Conservation (phyloP, 129 eudicot genomes). For the Escallonia herrerae region DNA sequence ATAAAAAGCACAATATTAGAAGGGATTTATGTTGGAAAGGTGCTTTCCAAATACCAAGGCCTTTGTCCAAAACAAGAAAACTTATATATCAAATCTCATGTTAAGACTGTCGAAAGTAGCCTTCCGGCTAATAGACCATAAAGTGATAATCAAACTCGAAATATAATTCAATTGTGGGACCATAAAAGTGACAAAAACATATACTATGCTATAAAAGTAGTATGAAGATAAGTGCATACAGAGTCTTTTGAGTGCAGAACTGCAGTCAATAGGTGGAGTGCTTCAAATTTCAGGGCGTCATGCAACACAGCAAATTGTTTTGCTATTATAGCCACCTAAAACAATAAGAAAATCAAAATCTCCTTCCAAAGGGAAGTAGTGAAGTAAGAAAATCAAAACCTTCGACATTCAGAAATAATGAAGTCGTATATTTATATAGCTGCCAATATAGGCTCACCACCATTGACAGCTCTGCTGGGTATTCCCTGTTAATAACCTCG, state of each 20-base stretch:
- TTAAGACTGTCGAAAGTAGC: not conserved
- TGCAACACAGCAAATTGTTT: slow-evolving; percentile 70
- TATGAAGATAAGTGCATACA: slow-evolving; percentile 31
- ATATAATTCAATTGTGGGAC: not conserved
- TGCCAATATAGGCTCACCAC: slow-evolving; percentile 36
- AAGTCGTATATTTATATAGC: not conserved
- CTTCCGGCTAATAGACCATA: slow-evolving; percentile 1
- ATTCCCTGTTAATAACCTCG: slow-evolving; percentile 38
- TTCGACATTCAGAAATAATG: not conserved
- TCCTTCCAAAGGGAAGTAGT: not conserved
- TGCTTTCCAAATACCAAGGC: too few species aligned
- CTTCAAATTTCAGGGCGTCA: slow-evolving; percentile 73
- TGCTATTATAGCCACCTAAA: slow-evolving; percentile 56
- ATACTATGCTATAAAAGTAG: not conserved
- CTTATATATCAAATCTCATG: too few species aligned
- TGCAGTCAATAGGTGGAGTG: slow-evolving; percentile 65
- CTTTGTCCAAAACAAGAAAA: too few species aligned
- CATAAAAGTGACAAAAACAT: not conserved
- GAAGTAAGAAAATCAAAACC: not conserved
- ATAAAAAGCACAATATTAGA: too few species aligned
- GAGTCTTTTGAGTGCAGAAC: slow-evolving; percentile 47
- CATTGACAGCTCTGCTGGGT: slow-evolving; percentile 48
- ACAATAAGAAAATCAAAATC: slow-evolving; percentile 10
- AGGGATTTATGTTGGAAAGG: too few species aligned
- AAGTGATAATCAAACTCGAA: slow-evolving; percentile 2